These are phyloP conservation scores for Wickerhamomyces subpelliculosus DNA, from an alignment of 805 yeast species.

Conservation along the genomic window DNA sequence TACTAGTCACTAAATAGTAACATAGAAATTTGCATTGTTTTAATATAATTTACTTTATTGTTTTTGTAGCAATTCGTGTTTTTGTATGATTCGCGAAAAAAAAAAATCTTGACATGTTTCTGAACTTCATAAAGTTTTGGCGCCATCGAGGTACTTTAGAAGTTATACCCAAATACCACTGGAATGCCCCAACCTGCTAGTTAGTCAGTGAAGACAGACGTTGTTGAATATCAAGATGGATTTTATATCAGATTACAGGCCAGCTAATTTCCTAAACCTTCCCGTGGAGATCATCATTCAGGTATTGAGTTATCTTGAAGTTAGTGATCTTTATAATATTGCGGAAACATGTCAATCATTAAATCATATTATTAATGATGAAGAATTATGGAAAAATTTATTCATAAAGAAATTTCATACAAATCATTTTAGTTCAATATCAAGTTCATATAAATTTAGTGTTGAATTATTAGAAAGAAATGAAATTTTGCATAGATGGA, in stretches of 20 bases:
- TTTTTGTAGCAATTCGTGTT: too few relatives aligned
- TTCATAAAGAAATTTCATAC: slow-evolving; percentile 24
- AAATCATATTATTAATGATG: slow-evolving; percentile 26
- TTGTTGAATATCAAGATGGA: too few relatives aligned
- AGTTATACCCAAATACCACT: too few relatives aligned
- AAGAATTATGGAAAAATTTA: slow-evolving; percentile 35
- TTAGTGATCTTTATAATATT: slow-evolving; percentile 26
- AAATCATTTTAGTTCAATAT: slow-evolving; percentile 28
- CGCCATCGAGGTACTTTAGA: too few relatives aligned
- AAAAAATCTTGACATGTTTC: too few relatives aligned
- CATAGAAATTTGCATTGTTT: neutral
- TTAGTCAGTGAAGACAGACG: too few relatives aligned
- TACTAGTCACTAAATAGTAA: neutral
- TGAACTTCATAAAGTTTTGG: too few relatives aligned
- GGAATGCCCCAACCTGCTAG: too few relatives aligned
- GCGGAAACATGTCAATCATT: slow-evolving; percentile 25
- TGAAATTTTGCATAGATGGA: slow-evolving; percentile 16
- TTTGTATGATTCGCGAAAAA: too few relatives aligned
- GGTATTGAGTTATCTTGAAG: slow-evolving; percentile 29
- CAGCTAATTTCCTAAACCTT: slow-evolving; percentile 12
- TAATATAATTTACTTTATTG: too few relatives aligned
- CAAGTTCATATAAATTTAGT: slow-evolving; percentile 27
- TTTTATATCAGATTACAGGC: too few relatives aligned
- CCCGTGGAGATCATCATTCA: slow-evolving; percentile 31
- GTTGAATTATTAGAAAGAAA: slow-evolving; percentile 27